Evolutionary conservation across 768 basidiomycete genomes (phyloP).

Genomic region (Lyophyllum decastes): DNA sequence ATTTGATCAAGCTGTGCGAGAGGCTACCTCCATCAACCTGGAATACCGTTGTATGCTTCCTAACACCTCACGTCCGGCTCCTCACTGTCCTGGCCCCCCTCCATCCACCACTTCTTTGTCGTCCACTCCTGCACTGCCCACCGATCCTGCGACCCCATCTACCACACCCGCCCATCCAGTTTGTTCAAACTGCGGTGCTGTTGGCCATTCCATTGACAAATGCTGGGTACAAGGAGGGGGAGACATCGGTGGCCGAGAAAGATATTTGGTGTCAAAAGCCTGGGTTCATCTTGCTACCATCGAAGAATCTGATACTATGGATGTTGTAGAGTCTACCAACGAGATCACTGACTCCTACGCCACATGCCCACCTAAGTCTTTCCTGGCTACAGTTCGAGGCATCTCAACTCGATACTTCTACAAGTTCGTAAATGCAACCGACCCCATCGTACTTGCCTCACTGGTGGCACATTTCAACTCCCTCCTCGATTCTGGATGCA

Average conservation of each 20-base stretch:
- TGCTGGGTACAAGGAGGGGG: not conserved
- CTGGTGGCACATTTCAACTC: not conserved
- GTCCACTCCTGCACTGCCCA: not conserved
- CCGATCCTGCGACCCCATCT: not conserved
- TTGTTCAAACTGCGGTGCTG: not conserved
- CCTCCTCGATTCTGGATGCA: constrained; percentile 25
- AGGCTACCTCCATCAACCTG: not conserved
- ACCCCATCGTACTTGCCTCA: not conserved
- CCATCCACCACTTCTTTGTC: not conserved
- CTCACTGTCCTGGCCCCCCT: not conserved
- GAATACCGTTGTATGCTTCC: not conserved
- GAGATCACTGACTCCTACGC: not conserved
- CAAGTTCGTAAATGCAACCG: not conserved
- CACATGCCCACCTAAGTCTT: not conserved
- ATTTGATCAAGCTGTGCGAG: not conserved
- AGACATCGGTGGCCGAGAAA: not conserved
- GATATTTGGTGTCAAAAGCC: not conserved
- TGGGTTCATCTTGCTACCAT: not conserved
- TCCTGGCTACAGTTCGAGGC: not conserved
- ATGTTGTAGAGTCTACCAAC: not conserved
- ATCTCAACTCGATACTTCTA: not conserved
- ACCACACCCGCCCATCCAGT: not conserved
- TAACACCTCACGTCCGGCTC: not conserved
- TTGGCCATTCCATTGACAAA: not conserved
- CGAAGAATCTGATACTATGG: not conserved